These are phyloP conservation scores for Furcasterigmium sp. DNA, from an alignment of 2,329 filamentous ascomycete genomes.

Conservation along the genomic window DNA sequence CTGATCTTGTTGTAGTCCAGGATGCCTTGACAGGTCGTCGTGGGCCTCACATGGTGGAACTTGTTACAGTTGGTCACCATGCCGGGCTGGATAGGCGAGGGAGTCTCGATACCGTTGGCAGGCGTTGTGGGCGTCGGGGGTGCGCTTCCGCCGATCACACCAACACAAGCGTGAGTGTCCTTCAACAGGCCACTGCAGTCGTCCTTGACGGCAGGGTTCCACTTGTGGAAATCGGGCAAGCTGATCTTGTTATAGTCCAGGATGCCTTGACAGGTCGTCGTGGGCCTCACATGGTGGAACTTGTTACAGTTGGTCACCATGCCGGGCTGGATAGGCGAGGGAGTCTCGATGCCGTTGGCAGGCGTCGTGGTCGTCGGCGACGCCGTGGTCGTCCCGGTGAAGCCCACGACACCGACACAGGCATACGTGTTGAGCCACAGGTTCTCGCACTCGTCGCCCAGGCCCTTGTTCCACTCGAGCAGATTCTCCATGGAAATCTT, in stretches of 20 bases:
- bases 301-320: no score
- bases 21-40: constrained; percentile 14
- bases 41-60: constrained; percentile 16
- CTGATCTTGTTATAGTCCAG: constrained; percentile 1
- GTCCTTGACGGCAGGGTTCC: constrained; percentile 7
- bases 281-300: constrained; percentile 5
- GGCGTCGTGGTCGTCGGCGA: constrained; percentile 2
- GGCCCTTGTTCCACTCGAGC: constrained; percentile 13
- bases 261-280: constrained; percentile 7
- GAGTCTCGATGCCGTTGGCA: constrained; percentile 16
- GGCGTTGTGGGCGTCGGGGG: neutral
- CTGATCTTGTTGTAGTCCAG: constrained; percentile 14
- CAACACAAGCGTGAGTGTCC: constrained; percentile 7
- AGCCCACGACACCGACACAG: neutral
- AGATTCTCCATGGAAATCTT: constrained; percentile 18
- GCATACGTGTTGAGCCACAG: constrained; percentile 4
- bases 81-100: constrained; percentile 20
- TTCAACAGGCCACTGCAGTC: constrained; percentile 7
- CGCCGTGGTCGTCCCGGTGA: constrained; percentile 11
- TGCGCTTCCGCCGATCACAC: neutral
- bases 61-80: no score
- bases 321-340: constrained; percentile 20
- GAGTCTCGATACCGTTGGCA: constrained; percentile 16
- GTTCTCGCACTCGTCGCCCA: constrained; percentile 7
- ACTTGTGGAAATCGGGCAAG: constrained; percentile 13